phyloP scores from a whole-genome alignment of 1,284 basidiomycete genomes.

The Malassezia cuniculi region DNA sequence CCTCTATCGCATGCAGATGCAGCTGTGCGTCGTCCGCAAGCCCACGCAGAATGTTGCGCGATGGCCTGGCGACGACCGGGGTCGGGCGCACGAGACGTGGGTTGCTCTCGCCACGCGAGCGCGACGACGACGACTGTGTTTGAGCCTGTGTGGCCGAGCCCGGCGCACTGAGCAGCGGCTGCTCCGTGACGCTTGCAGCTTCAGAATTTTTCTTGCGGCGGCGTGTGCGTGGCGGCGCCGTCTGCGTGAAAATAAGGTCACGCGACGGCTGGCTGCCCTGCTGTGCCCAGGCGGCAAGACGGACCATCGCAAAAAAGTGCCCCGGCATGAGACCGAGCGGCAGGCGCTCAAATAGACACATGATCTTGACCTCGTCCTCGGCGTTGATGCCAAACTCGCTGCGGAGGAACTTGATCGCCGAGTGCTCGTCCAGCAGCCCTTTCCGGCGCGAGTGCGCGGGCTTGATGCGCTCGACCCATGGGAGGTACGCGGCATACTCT shows the following conservation, averaged over 20 bases:
- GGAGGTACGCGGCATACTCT: constrained; percentile 33
- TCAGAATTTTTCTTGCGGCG: no score
- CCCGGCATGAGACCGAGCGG: constrained; percentile 35
- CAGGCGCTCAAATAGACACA: constrained; percentile 40
- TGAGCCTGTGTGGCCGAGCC: no score
- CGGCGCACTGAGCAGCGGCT: no score
- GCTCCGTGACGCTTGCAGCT: no score
- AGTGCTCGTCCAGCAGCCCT: constrained; percentile 37
- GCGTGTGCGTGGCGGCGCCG: no score
- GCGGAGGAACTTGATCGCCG: constrained; percentile 36
- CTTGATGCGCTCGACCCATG: constrained; percentile 30
- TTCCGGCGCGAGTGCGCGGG: constrained; percentile 31
- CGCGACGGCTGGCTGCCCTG: constrained; percentile 22
- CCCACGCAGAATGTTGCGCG: no score
- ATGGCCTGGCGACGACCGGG: constrained; percentile 9
- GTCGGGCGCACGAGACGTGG: constrained; percentile 12
- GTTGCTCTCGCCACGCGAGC: constrained; percentile 2
- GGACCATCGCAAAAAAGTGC: constrained; percentile 40
- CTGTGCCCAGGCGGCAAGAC: constrained; percentile 40
- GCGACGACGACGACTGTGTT: background rate
- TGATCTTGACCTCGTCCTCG: constrained; percentile 39
- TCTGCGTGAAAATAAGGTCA: constrained; percentile 38
- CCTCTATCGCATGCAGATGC: no score
- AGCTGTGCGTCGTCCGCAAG: no score
- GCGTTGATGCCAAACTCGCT: constrained; percentile 32